Evolutionary conservation across 148 eudicot genomes (phyloP).

Genomic region (Chenopodium album): DNA sequence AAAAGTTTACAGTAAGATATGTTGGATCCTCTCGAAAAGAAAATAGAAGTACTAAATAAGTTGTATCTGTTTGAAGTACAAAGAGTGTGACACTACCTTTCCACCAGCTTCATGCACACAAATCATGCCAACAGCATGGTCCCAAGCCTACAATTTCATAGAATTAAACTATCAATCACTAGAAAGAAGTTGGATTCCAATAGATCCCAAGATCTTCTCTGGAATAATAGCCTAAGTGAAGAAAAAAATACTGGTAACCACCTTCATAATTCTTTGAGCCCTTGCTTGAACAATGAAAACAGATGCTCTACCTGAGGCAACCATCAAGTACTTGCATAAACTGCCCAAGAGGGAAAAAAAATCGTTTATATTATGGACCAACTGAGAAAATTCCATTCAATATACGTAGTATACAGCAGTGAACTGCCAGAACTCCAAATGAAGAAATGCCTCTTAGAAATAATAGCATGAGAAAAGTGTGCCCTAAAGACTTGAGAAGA

Average conservation of each 20-base stretch:
- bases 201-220: neutral
- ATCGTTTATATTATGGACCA: neutral
- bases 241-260: conserved; percentile 17
- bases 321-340: conserved; percentile 84
- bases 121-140: conserved; percentile 90
- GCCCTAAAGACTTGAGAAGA: neutral
- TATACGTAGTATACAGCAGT: neutral
- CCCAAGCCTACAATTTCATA: conserved; percentile 66
- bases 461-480: neutral
- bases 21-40: neutral
- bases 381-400: neutral
- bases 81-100: conserved; percentile 46
- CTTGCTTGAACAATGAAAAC: conserved; percentile 60
- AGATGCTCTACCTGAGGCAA: conserved; percentile 85
- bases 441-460: neutral
- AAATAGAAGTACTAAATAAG: neutral
- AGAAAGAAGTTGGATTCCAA: neutral
- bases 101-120: conserved; percentile 98
- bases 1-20: neutral
- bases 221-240: neutral
- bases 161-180: conserved; percentile 15
- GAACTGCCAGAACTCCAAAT: neutral
- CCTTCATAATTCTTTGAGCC: conserved; percentile 56
- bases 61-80: neutral
- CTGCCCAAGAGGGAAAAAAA: conserved; percentile 36